Evolutionary conservation across 257 asterid species (phyloP), one percentile per base, ranked within the genome.

Genomic region (Verbena officinalis): DNA sequence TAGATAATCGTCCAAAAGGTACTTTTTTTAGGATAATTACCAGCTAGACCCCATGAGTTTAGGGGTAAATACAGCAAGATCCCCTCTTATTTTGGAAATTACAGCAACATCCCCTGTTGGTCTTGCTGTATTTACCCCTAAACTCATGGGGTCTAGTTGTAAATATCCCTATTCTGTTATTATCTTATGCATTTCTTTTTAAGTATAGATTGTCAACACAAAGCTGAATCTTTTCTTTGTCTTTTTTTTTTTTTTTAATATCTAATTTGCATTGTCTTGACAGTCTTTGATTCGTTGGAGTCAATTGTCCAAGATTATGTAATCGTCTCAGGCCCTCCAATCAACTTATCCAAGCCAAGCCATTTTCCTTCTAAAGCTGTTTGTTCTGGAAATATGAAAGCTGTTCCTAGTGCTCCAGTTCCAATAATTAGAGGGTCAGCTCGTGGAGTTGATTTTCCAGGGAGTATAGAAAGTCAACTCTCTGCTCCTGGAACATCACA

Each of bases 301-400:
- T 75, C 84, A 70, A 83, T 84, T 55, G 98, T 72, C 73, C 86
- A 80, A 83, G 98, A 86, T 69, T 91, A 88, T 58, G 96, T 91
- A 66, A 74, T 91, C 44, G 98, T 91, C 46, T 74, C 88, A 34
- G 86, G 88, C 50, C 88, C 88, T 31, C 84, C 77, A 4, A 48
- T 79, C 65, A 86, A 83, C 50, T 68, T 77, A 42, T 86, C 84
- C 73, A 83, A 67, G 73, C 73, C 73, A 31, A 67, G 75, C 73
- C 80, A 69, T 56, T 79, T 79, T 62, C 78, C 85, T 44, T 70
- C 73, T 57, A 83, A 83, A 80, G 64, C 77, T 61, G 65, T 71
- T 67, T 52, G 48, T 48, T 57, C 83, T 70, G 78, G 73, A 60
- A 75, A 56, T 73, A 24, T 55, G 54, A 71, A 67, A 62, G 72